Conservation (phyloP, 805 yeast species). For the Martiniozyma abietophila region DNA sequence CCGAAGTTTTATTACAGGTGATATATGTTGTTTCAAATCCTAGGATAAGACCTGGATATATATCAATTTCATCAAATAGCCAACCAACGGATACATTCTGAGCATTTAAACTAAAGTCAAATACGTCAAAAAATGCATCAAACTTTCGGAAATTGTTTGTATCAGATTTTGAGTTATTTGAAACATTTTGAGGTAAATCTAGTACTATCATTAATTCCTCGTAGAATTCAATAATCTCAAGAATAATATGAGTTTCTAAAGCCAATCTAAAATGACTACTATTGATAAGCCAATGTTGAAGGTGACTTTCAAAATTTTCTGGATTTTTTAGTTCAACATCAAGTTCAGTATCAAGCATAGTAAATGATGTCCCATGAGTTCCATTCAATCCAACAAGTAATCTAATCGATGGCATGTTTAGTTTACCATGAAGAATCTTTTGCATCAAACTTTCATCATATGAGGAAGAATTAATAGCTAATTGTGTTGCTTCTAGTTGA, state of each 20-base stretch:
- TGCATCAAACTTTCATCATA: conserved; percentile 11
- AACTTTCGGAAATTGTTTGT: conserved; percentile 9
- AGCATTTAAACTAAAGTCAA: conserved; percentile 49
- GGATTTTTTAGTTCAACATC: conserved; percentile 35
- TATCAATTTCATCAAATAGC: conserved; percentile 41
- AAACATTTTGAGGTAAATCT: background rate
- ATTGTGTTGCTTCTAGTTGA: conserved; percentile 11
- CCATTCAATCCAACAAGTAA: conserved; percentile 25
- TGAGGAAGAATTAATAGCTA: conserved; percentile 9
- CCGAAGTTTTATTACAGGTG: conserved; percentile 49
- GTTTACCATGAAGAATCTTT: conserved; percentile 29
- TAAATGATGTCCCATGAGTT: conserved; percentile 32
- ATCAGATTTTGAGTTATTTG: background rate
- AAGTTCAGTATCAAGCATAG: conserved; percentile 38
- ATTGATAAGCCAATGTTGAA: conserved; percentile 45
- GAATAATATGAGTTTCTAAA: conserved; percentile 37
- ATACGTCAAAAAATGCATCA: conserved; percentile 26
- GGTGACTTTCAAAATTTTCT: conserved; percentile 18
- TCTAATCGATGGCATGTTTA: conserved; percentile 34
- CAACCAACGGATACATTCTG: conserved; percentile 71
- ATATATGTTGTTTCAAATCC: conserved; percentile 74
- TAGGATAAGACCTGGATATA: conserved; percentile 56
- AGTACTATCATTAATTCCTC: conserved; percentile 6
- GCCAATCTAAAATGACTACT: conserved; percentile 52
- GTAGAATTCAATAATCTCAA: conserved; percentile 18